Percentiles rank a stretch among this genome's conserved stretches.
Evolutionary conservation across 371 early-diverging fungal genomes (phyloP).

Genomic region (Mucor plumbeus): DNA sequence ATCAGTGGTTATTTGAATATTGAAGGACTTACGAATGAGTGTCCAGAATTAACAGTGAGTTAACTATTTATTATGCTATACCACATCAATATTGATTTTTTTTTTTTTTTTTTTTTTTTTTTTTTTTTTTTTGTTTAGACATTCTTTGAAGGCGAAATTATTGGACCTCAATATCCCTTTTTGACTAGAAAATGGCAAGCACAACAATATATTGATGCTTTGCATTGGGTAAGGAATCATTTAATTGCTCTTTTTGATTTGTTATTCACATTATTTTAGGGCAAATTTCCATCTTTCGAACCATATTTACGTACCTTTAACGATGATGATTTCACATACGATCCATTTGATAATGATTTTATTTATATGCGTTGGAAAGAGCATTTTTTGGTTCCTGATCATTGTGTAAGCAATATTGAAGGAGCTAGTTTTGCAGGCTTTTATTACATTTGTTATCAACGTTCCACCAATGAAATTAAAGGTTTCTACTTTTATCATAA

Average conservation of each 20-base stretch:
- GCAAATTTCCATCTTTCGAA: slow-evolving; percentile 50
- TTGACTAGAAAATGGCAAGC: slow-evolving; percentile 89
- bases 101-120: not conserved
- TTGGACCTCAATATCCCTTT: slow-evolving; percentile 80
- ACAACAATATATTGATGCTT: slow-evolving; percentile 71
- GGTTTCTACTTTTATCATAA: slow-evolving; percentile 85
- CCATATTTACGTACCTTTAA: slow-evolving; percentile 65
- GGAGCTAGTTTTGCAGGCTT: slow-evolving; percentile 97
- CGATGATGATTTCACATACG: slow-evolving; percentile 69
- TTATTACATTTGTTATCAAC: slow-evolving; percentile 90
- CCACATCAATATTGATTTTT: not conserved
- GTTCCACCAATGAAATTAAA: slow-evolving; percentile 73
- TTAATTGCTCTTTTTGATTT: not conserved
- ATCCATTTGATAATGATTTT: slow-evolving; percentile 66
- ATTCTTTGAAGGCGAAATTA: slow-evolving; percentile 85
- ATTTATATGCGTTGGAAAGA: slow-evolving; percentile 98
- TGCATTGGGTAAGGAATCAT: slow-evolving; percentile 77
- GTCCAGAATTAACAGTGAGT: slow-evolving; percentile 53
- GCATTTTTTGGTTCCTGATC: slow-evolving; percentile 94
- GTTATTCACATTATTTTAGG: slow-evolving; percentile 12
- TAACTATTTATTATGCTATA: not conserved
- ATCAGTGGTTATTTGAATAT: slow-evolving; percentile 85
- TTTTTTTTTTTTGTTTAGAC: slow-evolving; percentile 46
- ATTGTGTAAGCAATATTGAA: slow-evolving; percentile 78
- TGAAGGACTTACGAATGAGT: slow-evolving; percentile 79